These are phyloP conservation scores for Juglanconis oblonga DNA, from an alignment of 2,329 filamentous ascomycete species.

Conservation along the genomic window DNA sequence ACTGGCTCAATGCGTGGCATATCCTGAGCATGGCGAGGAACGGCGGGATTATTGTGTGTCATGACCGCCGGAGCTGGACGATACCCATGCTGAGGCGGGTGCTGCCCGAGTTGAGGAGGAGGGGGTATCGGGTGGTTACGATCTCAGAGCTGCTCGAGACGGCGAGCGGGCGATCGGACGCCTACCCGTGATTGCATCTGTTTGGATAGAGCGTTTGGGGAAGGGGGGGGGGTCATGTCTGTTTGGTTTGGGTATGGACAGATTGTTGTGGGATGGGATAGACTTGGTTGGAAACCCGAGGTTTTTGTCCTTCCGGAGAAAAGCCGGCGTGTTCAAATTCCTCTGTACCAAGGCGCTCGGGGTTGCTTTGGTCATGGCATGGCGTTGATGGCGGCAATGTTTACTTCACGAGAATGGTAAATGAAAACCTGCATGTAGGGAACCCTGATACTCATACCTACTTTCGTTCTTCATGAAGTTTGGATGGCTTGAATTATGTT, in stretches of 20 bases:
- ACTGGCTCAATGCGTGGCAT: conserved; percentile 70
- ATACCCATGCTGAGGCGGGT: conserved; percentile 72
- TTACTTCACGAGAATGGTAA: background rate
- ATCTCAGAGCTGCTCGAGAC: conserved; percentile 62
- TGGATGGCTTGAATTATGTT: too few relatives aligned
- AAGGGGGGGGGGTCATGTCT: background rate
- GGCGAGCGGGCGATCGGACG: background rate
- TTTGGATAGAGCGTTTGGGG: background rate
- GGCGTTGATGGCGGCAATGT: background rate
- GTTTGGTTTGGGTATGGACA: background rate
- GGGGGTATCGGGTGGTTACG: conserved; percentile 70
- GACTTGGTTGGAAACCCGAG: background rate
- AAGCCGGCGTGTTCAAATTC: background rate
- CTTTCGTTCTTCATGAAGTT: background rate
- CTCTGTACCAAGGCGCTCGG: background rate
- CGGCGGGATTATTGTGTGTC: conserved; percentile 80
- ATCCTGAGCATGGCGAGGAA: conserved; percentile 75
- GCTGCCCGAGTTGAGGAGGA: conserved; percentile 65
- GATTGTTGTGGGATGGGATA: background rate
- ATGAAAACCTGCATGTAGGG: background rate
- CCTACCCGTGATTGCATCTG: background rate
- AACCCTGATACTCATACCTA: background rate
- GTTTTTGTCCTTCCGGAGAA: background rate
- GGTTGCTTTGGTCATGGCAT: background rate
- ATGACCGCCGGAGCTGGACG: conserved; percentile 83